A percentile compares a stretch with the other conserved stretches of the same genome.
phyloP scores from a whole-genome alignment of 139 green algal genomes.

The Volvox reticuliferus region DNA sequence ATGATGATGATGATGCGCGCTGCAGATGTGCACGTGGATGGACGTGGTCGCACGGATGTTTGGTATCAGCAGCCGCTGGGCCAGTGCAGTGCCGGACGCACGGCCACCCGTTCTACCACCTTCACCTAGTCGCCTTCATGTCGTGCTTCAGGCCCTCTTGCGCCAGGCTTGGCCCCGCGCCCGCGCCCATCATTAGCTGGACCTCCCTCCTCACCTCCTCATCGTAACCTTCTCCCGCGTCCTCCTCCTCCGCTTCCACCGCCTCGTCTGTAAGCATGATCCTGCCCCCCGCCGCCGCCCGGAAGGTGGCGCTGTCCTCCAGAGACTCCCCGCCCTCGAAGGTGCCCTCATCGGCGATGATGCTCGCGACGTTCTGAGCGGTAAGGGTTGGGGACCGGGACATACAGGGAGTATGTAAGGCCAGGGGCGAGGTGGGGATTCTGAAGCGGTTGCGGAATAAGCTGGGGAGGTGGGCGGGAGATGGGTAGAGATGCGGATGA shows the following conservation, averaged over 20 bases:
- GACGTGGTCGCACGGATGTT: too few species aligned
- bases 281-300: background rate
- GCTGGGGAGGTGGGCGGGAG: background rate
- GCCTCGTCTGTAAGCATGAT: background rate
- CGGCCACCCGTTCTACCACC: too few species aligned
- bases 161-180: too few species aligned
- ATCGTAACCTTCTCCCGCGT: background rate
- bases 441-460: background rate
- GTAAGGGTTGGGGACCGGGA: background rate
- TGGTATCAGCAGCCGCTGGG: too few species aligned
- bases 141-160: too few species aligned
- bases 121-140: too few species aligned
- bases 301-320: conserved; percentile 38
- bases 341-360: conserved; percentile 30
- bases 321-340: conserved; percentile 27
- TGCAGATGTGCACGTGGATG: too few species aligned
- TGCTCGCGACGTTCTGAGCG: background rate
- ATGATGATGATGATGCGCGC: background rate
- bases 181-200: too few species aligned
- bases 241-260: background rate
- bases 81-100: too few species aligned
- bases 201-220: background rate
- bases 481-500: background rate
- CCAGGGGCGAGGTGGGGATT: background rate
- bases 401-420: background rate